phyloP scores from a whole-genome alignment of 495 filamentous ascomycete species.

The Penicillium fimorum region DNA sequence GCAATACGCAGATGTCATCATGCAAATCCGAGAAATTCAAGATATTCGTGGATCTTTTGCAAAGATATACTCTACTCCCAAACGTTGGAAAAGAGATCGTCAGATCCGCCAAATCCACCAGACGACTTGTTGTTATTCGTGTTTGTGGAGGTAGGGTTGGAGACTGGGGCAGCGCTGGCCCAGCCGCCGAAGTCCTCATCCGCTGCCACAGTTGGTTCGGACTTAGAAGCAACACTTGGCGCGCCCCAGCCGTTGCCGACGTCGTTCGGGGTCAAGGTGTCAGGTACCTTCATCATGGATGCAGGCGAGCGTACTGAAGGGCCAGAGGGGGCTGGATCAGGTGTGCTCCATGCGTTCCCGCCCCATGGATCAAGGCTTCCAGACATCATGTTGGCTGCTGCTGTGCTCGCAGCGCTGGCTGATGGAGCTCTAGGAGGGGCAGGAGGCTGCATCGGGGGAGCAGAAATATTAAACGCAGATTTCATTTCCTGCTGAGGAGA shows the following conservation, averaged over 20 bases:
- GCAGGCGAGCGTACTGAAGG: constrained; percentile 22
- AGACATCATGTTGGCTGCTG: constrained; percentile 33
- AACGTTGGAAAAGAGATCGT: constrained; percentile 93
- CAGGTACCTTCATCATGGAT: constrained; percentile 49
- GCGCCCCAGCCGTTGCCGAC: constrained; percentile 58
- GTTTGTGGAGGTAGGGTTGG: constrained; percentile 39
- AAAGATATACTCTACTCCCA: constrained; percentile 60
- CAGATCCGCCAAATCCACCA: constrained; percentile 64
- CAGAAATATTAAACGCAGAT: constrained; percentile 81
- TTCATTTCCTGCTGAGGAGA: constrained; percentile 45
- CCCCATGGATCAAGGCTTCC: constrained; percentile 50
- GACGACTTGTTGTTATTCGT: constrained; percentile 51
- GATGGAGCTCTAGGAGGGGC: constrained; percentile 37
- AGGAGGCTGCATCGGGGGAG: constrained; percentile 47
- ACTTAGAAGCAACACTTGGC: constrained; percentile 36
- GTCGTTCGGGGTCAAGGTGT: constrained; percentile 45
- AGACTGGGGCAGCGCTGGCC: constrained; percentile 65
- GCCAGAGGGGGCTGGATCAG: constrained; percentile 39
- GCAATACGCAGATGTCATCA: neutral
- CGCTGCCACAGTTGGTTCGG: constrained; percentile 62
- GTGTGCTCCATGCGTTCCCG: constrained; percentile 51
- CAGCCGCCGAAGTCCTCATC: constrained; percentile 96
- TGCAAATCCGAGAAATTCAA: neutral
- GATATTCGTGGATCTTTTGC: neutral
- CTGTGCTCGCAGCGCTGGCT: constrained; percentile 35